phyloP scores from a whole-genome alignment of 2,329 filamentous ascomycete species.

The Talaromyces sp. region DNA sequence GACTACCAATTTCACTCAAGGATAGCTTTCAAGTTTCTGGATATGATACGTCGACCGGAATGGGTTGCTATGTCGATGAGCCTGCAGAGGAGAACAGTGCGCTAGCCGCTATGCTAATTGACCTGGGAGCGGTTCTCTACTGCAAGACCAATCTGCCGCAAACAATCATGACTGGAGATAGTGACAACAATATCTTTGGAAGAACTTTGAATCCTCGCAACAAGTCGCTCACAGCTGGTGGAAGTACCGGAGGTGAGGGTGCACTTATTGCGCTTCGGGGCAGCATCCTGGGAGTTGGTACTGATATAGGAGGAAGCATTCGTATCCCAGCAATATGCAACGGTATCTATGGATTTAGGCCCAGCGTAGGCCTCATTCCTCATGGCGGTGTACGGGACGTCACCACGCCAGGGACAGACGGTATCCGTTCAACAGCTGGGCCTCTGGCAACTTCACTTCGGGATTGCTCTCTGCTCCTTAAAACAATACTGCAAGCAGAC shows the following conservation, averaged over 20 bases:
- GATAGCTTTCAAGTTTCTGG: slow-evolving; percentile 39
- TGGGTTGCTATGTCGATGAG: slow-evolving; percentile 11
- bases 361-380: slow-evolving; percentile 28
- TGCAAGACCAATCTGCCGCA: slow-evolving; percentile 59
- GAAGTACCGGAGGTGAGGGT: slow-evolving; percentile 36
- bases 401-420: slow-evolving; percentile 31
- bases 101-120: slow-evolving; percentile 16
- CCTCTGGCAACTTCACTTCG: slow-evolving; percentile 34
- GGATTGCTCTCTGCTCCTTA: slow-evolving; percentile 36
- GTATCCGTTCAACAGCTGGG: slow-evolving; percentile 30
- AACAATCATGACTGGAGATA: slow-evolving; percentile 57
- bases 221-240: slow-evolving; percentile 26
- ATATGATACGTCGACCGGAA: slow-evolving; percentile 53
- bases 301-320: slow-evolving; percentile 33
- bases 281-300: slow-evolving; percentile 31
- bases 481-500: neutral
- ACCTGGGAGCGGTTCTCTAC: slow-evolving; percentile 51
- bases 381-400: slow-evolving; percentile 25
- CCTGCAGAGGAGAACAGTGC: slow-evolving; percentile 20
- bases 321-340: slow-evolving; percentile 37
- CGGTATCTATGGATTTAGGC: slow-evolving; percentile 36
- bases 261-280: slow-evolving; percentile 35
- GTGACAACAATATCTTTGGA: slow-evolving; percentile 34
- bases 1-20: slow-evolving; percentile 40
- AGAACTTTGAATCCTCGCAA: slow-evolving; percentile 28